Evolutionary conservation across 106 monocot genomes (phyloP), one percentile per base, ranked within the genome.

Genomic region (Dioscorea dumetorum): DNA sequence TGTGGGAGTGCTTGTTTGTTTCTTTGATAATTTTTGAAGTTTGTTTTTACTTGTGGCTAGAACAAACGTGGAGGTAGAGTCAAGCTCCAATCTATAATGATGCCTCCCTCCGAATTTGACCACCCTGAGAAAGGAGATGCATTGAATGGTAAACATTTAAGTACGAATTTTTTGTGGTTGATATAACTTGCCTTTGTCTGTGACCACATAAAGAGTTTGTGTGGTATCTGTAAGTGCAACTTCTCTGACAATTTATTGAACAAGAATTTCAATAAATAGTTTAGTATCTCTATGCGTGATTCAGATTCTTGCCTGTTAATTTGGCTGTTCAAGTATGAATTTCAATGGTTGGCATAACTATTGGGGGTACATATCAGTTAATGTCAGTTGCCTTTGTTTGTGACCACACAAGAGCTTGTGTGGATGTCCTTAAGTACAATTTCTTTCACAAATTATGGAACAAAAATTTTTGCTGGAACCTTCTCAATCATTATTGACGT

Each of bases 101-200:
- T 57, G 62, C 91, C 90, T 0, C 23, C 79, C 12, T 77, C 69
- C 48, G 94, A 95, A 77, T 91, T 88, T 68, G 85, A 95, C 82
- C 72, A 91, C 14, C 68, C 75, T 19, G 91, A 95, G 63, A 95
- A 91, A 66, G 94, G 91, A 31, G 91, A 95, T 67, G 91, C 94
- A 19, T 56, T 91, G 33, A 75, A 91, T 63, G 94, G 94, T 91
- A 33, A 53, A 83, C 63, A 58, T 17, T 24, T 71, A 2, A 2
- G 24, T 11, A 49, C 12, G 15, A 15, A 12, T 15, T 56, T 4
- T 34, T 41, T 41, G 5, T 41, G 41, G 41, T 10, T 41, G 41
- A 0, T 6, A 41, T 41, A 3, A 41, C 41, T 61, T 33, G 32
- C 16, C 14, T 57, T 19, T 15, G 24, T 24, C 17, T 9, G n/a